These are phyloP conservation scores for Spergularia marina DNA, from an alignment of 148 eudicot genomes.

Conservation along the genomic window DNA sequence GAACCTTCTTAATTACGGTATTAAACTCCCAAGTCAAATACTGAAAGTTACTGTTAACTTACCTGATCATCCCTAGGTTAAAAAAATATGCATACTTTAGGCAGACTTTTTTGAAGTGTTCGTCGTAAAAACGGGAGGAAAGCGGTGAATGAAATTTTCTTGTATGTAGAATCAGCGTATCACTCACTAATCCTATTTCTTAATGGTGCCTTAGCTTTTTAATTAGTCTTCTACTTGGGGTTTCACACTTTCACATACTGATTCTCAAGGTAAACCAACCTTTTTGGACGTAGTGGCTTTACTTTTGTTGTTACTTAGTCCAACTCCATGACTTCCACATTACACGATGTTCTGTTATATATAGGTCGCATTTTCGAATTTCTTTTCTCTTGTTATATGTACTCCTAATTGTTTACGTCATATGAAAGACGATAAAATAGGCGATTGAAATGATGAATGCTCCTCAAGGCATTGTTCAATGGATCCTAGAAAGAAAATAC, in stretches of 20 bases:
- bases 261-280: not conserved
- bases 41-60: constrained; percentile 17
- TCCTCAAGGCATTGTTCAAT: not conserved
- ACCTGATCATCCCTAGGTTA: not conserved
- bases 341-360: too few species aligned
- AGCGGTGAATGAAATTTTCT: constrained; percentile 12
- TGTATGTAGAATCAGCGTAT: not conserved
- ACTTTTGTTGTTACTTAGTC: too few species aligned
- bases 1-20: constrained; percentile 12
- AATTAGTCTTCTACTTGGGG: not conserved
- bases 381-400: too few species aligned
- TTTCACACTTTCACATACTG: not conserved
- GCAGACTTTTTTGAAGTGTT: constrained; percentile 13
- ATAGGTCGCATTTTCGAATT: too few species aligned
- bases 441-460: not conserved
- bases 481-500: not conserved
- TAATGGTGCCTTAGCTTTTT: not conserved
- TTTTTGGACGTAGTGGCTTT: too few species aligned
- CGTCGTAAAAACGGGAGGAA: constrained; percentile 17
- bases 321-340: too few species aligned
- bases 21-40: constrained; percentile 23
- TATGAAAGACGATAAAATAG: too few species aligned
- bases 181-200: too few species aligned
- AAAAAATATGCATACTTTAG: constrained; percentile 9
- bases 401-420: too few species aligned